Conservation (phyloP, 805 yeast species). For the Pichia nakasei region DNA sequence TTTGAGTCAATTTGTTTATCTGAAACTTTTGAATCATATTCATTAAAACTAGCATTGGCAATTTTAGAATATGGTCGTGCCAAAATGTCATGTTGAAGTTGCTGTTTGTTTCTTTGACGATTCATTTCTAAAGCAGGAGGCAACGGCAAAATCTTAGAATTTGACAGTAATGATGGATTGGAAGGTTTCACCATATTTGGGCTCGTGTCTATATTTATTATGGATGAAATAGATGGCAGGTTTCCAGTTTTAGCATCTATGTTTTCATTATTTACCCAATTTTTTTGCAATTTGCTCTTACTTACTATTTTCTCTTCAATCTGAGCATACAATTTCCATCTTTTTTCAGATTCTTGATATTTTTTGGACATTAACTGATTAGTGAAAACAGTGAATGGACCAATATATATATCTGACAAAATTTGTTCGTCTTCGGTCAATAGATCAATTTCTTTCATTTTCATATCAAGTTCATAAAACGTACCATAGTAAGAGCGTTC, state of each 20-base stretch:
- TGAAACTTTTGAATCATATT: background rate
- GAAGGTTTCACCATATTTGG: no score
- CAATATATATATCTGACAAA: background rate
- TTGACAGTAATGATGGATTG: background rate
- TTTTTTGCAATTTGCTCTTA: no score
- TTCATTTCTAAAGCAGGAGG: constrained; percentile 6
- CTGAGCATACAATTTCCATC: no score
- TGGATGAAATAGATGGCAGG: background rate
- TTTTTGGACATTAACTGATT: background rate
- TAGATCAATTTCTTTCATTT: constrained; percentile 21
- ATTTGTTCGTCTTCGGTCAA: constrained; percentile 4
- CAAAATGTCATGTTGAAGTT: background rate
- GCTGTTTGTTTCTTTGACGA: constrained; percentile 4
- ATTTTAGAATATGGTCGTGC: background rate
- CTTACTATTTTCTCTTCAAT: no score
- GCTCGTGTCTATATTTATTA: background rate
- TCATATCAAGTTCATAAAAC: constrained; percentile 31
- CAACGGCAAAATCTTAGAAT: constrained; percentile 1
- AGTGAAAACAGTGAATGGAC: background rate
- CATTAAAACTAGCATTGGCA: background rate
- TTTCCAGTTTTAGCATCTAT: no score
- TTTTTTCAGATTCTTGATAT: background rate
- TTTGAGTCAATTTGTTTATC: constrained; percentile 17
- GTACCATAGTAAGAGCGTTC: constrained; percentile 27
- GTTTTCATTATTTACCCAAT: no score